Base-by-base conservation (phyloP, 768 basidiomycete species). In the Calvatia gigantea region DNA sequence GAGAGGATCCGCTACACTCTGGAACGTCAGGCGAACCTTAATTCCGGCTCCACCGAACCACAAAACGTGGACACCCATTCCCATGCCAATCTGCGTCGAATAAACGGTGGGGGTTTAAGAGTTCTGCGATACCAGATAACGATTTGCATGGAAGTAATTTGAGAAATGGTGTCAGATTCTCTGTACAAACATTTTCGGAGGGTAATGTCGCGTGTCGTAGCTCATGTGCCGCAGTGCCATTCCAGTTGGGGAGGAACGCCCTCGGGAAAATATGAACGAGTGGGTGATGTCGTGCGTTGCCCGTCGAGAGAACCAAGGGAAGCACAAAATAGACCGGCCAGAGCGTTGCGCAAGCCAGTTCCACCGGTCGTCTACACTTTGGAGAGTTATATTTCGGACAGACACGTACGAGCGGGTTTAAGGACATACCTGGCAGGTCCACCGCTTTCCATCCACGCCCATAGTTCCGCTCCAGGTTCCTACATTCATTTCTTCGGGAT, bases 51-150 rank as follows among this genome's bases (percentile, higher is more conserved):
- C 73, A 39, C 76, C 73, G 19, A 73, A 75, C 75, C 85, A 91
- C 21, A 78, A 68, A 2, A 92, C 89, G 66, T 93, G 87, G 1
- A 96, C 73, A 7, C 86, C 82, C 65, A 98, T 82, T 0, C 91
- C n/a, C 89, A 64, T 96, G 93, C 90, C 92, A 97, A 62, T 93
- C 87, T 3, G 91, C 89, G 60, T 93, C 91, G 62, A 98, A 94
- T 2, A 96, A 70, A 2, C 77, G 79, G 61, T 96, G 91, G 0
- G 93, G 89, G 64, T 94, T 91, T 41, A 98, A 75, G 21, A 98
- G 77, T 14, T 71, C 75, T 0, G 93, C 90, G 19, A 98, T 78
- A 11, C 97, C 95, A 0, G 94, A 92, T 17, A 79, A 73, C 4
- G 90, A 85, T 65, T 97, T 92, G 76, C 96, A 98, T 0, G 97